These are phyloP conservation scores for Fusarium setosum DNA, from an alignment of 2,329 filamentous ascomycete genomes.

Conservation along the genomic window DNA sequence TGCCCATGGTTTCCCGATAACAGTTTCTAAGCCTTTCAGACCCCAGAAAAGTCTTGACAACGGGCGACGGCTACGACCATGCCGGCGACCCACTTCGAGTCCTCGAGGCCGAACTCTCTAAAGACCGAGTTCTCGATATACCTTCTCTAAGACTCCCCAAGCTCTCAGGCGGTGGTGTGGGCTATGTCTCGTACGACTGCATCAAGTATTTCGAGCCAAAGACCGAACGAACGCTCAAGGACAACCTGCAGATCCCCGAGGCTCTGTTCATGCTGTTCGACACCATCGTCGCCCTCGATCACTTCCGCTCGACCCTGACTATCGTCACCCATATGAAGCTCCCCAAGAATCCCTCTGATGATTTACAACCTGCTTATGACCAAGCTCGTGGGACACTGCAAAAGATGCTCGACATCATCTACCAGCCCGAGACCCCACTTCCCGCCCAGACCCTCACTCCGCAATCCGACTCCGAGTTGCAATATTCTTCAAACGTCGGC, in stretches of 20 bases:
- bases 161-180: slow-evolving; percentile 91
- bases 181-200: slow-evolving; percentile 98
- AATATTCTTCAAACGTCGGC: slow-evolving; percentile 94
- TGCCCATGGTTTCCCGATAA: not conserved
- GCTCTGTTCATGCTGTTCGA: slow-evolving; percentile 97
- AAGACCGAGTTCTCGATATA: slow-evolving; percentile 83
- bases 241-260: slow-evolving; percentile 90
- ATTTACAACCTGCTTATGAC: slow-evolving; percentile 58
- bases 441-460: slow-evolving; percentile 72
- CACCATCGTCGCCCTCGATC: slow-evolving; percentile 92
- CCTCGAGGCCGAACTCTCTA: slow-evolving; percentile 83
- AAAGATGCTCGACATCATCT: slow-evolving; percentile 77
- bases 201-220: slow-evolving; percentile 98
- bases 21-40: slow-evolving; percentile 51
- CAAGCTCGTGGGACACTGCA: slow-evolving; percentile 68
- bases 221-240: slow-evolving; percentile 89
- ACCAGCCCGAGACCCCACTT: slow-evolving; percentile 79
- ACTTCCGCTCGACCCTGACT: slow-evolving; percentile 93
- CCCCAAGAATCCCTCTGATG: slow-evolving; percentile 62
- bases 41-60: slow-evolving; percentile 83
- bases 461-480: slow-evolving; percentile 75
- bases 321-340: slow-evolving; percentile 91
- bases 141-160: slow-evolving; percentile 86
- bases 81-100: slow-evolving; percentile 85
- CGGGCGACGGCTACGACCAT: slow-evolving; percentile 87